phyloP scores from a whole-genome alignment of 1,284 basidiomycete species.

The Ustilago loliicola region DNA sequence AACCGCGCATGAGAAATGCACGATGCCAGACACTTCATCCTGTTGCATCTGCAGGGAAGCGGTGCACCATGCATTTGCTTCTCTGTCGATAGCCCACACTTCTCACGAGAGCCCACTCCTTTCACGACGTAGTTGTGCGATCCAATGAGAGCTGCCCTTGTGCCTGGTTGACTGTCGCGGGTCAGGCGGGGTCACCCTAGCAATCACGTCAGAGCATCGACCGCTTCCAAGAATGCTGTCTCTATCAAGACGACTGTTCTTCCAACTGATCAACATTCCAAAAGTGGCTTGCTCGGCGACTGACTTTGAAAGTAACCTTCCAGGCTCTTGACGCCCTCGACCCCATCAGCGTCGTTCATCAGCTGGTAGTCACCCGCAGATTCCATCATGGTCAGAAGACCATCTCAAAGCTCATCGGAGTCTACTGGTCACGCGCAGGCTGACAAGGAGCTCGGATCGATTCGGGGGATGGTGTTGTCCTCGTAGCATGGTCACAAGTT shows the following conservation, averaged over 20 bases:
- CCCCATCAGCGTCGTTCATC: background rate
- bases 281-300: background rate
- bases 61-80: background rate
- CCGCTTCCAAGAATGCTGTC: too few relatives aligned
- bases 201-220: too few relatives aligned
- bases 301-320: constrained; percentile 11
- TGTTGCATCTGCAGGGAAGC: background rate
- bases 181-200: too few relatives aligned
- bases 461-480: background rate
- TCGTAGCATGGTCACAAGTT: constrained; percentile 5
- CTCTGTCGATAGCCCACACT: background rate
- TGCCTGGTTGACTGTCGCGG: too few relatives aligned
- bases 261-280: constrained; percentile 24
- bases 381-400: background rate
- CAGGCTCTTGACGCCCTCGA: background rate
- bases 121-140: too few relatives aligned
- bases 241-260: constrained; percentile 7
- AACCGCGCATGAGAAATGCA: background rate
- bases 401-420: background rate
- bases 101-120: too few relatives aligned
- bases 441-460: background rate
- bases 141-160: too few relatives aligned
- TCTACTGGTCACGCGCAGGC: constrained; percentile 3
- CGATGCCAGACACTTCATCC: background rate
- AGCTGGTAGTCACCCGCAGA: background rate